Conservation (phyloP, 495 filamentous ascomycete genomes). For the Daldinia childiae region DNA sequence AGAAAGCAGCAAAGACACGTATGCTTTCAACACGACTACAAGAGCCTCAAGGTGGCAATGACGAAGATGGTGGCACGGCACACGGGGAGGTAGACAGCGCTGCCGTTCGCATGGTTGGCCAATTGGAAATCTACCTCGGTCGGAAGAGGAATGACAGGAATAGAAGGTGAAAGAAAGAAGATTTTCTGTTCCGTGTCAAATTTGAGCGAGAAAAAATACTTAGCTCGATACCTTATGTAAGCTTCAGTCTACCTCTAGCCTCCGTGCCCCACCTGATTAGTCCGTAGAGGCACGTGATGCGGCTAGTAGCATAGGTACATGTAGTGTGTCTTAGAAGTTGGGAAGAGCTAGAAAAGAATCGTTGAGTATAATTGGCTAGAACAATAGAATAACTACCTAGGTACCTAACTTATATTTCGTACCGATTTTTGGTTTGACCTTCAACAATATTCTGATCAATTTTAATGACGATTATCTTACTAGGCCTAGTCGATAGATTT, state of each 20-base stretch:
- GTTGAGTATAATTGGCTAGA: background rate
- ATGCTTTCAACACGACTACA: slow-evolving; percentile 27
- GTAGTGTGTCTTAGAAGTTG: too few species aligned
- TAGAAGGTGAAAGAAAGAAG: slow-evolving; percentile 31
- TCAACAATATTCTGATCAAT: background rate
- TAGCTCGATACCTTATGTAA: background rate
- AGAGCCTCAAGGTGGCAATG: slow-evolving; percentile 39
- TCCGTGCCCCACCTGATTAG: background rate
- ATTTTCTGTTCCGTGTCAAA: slow-evolving; percentile 31
- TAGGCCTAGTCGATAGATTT: background rate
- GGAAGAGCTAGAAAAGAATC: background rate
- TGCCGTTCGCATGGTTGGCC: slow-evolving; percentile 45
- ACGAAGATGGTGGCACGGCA: slow-evolving; percentile 35
- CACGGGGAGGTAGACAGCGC: slow-evolving; percentile 39
- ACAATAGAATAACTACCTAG: too few species aligned
- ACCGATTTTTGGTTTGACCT: too few species aligned
- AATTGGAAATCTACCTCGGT: slow-evolving; percentile 33
- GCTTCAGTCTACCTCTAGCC: background rate
- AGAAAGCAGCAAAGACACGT: slow-evolving; percentile 31
- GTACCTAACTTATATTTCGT: background rate
- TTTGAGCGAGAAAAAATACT: slow-evolving; percentile 29
- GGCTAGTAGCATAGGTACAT: background rate
- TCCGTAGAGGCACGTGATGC: background rate
- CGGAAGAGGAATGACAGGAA: slow-evolving; percentile 7
- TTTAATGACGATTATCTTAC: background rate